Evolutionary conservation across 139 green algal species (phyloP).

Genomic region (Raphidocelis subcapitata): DNA sequence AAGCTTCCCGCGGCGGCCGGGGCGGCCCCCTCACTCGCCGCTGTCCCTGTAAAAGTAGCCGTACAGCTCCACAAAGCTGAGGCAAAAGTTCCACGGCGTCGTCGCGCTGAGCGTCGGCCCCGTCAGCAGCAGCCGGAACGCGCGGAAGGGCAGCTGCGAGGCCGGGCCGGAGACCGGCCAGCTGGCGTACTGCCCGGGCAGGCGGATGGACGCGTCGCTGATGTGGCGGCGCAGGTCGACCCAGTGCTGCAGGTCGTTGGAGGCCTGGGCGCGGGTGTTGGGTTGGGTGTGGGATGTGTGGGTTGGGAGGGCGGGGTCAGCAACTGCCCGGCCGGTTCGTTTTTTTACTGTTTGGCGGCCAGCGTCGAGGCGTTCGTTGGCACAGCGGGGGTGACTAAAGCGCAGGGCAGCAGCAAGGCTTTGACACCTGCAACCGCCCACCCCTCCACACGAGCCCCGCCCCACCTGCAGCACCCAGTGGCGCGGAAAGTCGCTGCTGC

Average conservation of each 20-base stretch:
- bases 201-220: conserved; percentile 58
- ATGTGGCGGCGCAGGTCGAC: conserved; percentile 61
- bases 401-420: too few relatives aligned
- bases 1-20: too few relatives aligned
- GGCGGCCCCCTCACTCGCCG: too few relatives aligned
- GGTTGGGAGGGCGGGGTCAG: background rate
- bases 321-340: background rate
- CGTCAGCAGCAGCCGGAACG: conserved; percentile 74
- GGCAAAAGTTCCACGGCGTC: conserved; percentile 47
- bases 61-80: conserved; percentile 84
- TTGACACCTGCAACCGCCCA: too few relatives aligned
- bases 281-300: background rate
- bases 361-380: background rate
- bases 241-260: conserved; percentile 65
- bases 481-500: conserved; percentile 66
- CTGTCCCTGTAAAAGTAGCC: conserved; percentile 43
- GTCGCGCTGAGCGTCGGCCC: conserved; percentile 31
- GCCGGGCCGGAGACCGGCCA: conserved; percentile 73
- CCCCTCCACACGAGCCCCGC: background rate
- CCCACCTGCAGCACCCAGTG: conserved; percentile 80
- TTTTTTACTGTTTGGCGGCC: background rate
- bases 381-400: too few relatives aligned
- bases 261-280: too few relatives aligned
- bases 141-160: conserved; percentile 58
- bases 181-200: conserved; percentile 74